phyloP scores from a whole-genome alignment of 768 basidiomycete genomes.

The Leucogyrophana mollusca region DNA sequence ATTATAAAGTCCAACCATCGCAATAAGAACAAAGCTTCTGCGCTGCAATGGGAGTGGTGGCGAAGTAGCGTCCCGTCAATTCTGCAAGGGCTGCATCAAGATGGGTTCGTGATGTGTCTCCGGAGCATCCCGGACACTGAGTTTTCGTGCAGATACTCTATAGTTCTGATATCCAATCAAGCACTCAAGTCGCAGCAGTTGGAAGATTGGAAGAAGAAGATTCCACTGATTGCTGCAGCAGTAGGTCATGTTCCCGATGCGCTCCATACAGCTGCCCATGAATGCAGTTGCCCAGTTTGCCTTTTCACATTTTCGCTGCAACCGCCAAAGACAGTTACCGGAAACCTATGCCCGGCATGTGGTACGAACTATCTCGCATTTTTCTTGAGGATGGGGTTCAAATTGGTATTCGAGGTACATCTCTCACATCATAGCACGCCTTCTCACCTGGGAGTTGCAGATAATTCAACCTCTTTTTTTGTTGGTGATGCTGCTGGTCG shows the following conservation, averaged over 20 bases:
- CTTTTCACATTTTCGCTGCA: constrained; percentile 80
- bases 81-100: constrained; percentile 54
- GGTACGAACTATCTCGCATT: constrained; percentile 65
- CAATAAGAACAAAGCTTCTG: constrained; percentile 33
- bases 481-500: constrained; percentile 93
- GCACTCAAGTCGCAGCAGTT: constrained; percentile 46
- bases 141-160: constrained; percentile 47
- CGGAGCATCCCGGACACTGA: neutral
- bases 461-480: constrained; percentile 66
- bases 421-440: neutral
- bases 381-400: constrained; percentile 54
- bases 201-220: constrained; percentile 75
- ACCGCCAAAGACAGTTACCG: constrained; percentile 70
- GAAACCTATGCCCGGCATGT: constrained; percentile 90
- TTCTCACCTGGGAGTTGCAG: constrained; percentile 35
- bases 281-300: constrained; percentile 63
- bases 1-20: constrained; percentile 54
- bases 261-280: neutral
- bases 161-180: constrained; percentile 86
- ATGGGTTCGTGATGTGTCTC: constrained; percentile 50
- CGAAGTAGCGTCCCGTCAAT: constrained; percentile 56
- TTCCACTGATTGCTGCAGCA: constrained; percentile 62
- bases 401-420: constrained; percentile 46
- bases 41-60: constrained; percentile 66
- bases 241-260: constrained; percentile 35